Base-by-base conservation (phyloP, 2,329 filamentous ascomycete species). In the Fusarium chuoi region DNA sequence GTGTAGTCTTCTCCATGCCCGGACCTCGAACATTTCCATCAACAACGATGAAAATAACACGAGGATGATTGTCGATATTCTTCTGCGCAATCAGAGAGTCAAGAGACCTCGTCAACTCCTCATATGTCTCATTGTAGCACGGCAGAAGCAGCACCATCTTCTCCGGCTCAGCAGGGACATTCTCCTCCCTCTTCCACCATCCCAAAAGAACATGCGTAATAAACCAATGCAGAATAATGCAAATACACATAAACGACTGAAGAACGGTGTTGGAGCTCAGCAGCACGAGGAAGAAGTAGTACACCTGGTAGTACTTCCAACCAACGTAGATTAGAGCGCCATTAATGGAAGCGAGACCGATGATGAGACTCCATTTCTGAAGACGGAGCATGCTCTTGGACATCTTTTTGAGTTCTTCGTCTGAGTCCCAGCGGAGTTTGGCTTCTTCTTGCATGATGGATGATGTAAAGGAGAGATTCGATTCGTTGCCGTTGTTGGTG, bases 71-170 rank as follows among this genome's bases (percentile, higher is more conserved):
- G 1, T 81, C 81, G 26, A 87, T 83, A 7, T 82, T 80, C 65
- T 83, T 81, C 70, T 87, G 85, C 0, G 80, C 78, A 10, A 86
- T 80, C 8, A 87, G 77, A 6, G 85, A 87, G 64, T 87, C 84
- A 1, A 87, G 81, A 0, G 85, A 87, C 5, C 81, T 80, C 7
- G 78, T 81, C 30, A 86, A 76, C 68, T 87, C 85, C 9, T 85
- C 79, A 12, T 78, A 75, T 0, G 84, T 86, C 72, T 87, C 85
- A 71, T 87, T 87, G 77, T 87, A 87, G 77, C 86, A 87, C 3
- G 85, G 85, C 9, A 87, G 78, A 38, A 87, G 75, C 36, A 86
- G 72, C 5, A 87, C 84, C 79, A 87, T 81, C 55, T 81, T 81
- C 73, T 87, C 85, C 0, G 82, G 83, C 36, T 79, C 76, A 55